Evolutionary conservation across 768 basidiomycete genomes (phyloP).

Genomic region (Trichaptum fuscoviolaceum): DNA sequence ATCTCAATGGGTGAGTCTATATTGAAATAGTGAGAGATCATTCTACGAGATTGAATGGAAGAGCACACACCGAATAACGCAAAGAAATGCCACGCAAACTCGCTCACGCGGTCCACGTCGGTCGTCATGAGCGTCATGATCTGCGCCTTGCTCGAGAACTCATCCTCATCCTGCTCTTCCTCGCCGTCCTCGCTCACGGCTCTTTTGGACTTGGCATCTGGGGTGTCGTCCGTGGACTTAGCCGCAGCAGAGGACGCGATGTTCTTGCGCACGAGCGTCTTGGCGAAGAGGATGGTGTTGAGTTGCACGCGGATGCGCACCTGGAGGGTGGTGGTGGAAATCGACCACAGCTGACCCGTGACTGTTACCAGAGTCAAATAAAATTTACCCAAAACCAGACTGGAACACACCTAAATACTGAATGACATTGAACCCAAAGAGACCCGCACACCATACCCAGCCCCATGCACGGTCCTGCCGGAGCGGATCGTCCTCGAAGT

Average conservation of each 20-base stretch:
- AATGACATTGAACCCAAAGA: constrained; percentile 41
- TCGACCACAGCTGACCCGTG: constrained; percentile 65
- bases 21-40: not conserved
- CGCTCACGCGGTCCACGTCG: constrained; percentile 85
- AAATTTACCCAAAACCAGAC: constrained; percentile 4
- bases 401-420: constrained; percentile 36
- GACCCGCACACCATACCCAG: constrained; percentile 58
- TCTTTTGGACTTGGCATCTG: constrained; percentile 19
- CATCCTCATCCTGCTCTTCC: constrained; percentile 49
- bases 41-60: not conserved
- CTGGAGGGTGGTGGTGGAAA: constrained; percentile 66
- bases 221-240: constrained; percentile 15
- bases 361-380: constrained; percentile 31
- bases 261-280: constrained; percentile 84
- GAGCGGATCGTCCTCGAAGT: constrained; percentile 58
- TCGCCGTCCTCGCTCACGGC: constrained; percentile 29
- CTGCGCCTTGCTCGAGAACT: constrained; percentile 56
- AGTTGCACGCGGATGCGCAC: constrained; percentile 68
- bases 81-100: constrained; percentile 77
- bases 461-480: constrained; percentile 63
- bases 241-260: constrained; percentile 56
- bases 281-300: constrained; percentile 79
- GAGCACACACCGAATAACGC: constrained; percentile 55
- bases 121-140: constrained; percentile 97
- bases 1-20: constrained; percentile 77